These are phyloP conservation scores for Thecaphora thlaspeos DNA, from an alignment of 1,284 basidiomycete species.

Conservation along the genomic window DNA sequence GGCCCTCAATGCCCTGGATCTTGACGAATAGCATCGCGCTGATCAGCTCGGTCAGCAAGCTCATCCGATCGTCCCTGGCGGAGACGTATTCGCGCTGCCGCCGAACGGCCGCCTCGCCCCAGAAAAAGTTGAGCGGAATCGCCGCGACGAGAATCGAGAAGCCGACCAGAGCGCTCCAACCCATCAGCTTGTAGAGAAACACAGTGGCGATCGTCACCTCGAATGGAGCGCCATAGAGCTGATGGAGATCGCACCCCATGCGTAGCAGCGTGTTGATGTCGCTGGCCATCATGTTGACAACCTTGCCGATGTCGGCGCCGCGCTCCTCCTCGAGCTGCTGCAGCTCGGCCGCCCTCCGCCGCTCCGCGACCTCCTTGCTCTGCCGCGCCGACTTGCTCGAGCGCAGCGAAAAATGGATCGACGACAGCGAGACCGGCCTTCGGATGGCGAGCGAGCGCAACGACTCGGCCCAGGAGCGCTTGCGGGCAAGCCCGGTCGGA, in stretches of 20 bases:
- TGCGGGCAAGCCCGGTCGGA: background rate
- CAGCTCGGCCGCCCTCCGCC: background rate
- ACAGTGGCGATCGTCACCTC: conserved; percentile 71
- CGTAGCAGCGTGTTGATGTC: conserved; percentile 53
- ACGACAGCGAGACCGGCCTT: too few relatives aligned
- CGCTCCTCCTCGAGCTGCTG: conserved; percentile 17
- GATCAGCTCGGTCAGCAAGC: conserved; percentile 74
- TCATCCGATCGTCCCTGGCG: conserved; percentile 80
- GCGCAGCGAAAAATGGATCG: too few relatives aligned
- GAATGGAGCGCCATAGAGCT: conserved; percentile 70
- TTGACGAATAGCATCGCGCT: conserved; percentile 78
- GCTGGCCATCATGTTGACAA: conserved; percentile 62
- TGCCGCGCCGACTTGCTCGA: too few relatives aligned
- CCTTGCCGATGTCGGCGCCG: conserved; percentile 61
- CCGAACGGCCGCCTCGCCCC: conserved; percentile 67
- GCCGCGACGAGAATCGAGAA: conserved; percentile 73
- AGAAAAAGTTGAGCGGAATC: conserved; percentile 71
- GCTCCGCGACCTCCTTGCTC: background rate
- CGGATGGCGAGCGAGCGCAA: background rate
- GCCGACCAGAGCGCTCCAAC: conserved; percentile 79
- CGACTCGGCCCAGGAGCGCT: conserved; percentile 9
- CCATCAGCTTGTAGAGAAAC: conserved; percentile 67
- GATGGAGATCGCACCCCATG: conserved; percentile 60
- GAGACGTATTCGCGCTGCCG: conserved; percentile 71
- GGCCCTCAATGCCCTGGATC: conserved; percentile 28